Base-by-base conservation (phyloP, 768 basidiomycete genomes). In the Naematelia aurantialba region DNA sequence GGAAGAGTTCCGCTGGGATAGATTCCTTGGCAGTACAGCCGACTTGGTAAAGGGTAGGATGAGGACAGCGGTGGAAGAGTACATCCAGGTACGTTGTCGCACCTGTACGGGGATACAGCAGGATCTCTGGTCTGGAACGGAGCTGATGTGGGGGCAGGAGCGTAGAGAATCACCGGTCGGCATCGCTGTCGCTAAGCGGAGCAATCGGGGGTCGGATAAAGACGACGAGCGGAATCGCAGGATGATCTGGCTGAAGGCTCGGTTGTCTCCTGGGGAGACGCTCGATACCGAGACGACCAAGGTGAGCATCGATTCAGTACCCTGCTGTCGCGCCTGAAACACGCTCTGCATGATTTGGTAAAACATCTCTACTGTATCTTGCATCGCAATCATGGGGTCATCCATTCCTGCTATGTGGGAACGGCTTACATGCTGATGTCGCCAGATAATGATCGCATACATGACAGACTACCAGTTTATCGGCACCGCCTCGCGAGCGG, bases 391-490 rank as follows among this genome's bases (percentile, higher is more conserved):
- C n/a, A n/a, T n/a, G n/a, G n/a, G n/a, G n/a, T n/a, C n/a, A n/a
- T n/a, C n/a, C n/a, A n/a, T n/a, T n/a, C n/a, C n/a, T n/a, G n/a
- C n/a, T n/a, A n/a, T n/a, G n/a, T n/a, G n/a, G n/a, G 34, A 13
- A 47, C 17, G 12, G 10, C 24, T 5, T 44, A 21, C 44, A 27
- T 27, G 59, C 45, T 62, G 27, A 61, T 50, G 17, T 17, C 2
- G 14, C 19, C 47, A 74, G 72, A 65, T 66, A n/a, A 74, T 78
- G 61, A 70, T 77, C 12, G 76, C 73, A 1, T 77, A 76, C 51
- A 70, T 77, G 58, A 66, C 71, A 22, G 77, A 78, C 63, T 75
- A 75, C 53, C 73, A 74, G 56, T 74, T 77, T 55, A 73, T 77
- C 54, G 77, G 77, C 4, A 74, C 75, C 3, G 75, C 75, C 2